These are phyloP conservation scores for Hydrangea macrophylla DNA, from an alignment of 148 eudicot genomes.

Conservation along the genomic window DNA sequence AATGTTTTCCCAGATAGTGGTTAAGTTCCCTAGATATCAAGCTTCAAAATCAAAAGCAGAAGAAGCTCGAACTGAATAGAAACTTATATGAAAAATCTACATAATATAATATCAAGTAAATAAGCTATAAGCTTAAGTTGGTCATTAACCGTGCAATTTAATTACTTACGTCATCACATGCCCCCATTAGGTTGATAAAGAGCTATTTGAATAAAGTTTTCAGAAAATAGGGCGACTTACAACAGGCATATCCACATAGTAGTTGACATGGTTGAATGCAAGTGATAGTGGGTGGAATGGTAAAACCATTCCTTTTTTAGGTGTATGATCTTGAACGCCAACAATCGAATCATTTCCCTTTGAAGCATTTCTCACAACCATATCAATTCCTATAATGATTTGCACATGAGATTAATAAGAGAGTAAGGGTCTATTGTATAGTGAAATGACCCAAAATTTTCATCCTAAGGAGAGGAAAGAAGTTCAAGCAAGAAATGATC, in stretches of 20 bases:
- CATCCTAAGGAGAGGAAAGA: background rate
- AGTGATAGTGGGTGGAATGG: conserved; percentile 67
- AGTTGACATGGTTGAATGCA: conserved; percentile 58
- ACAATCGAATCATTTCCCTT: conserved; percentile 13
- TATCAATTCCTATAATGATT: conserved; percentile 11
- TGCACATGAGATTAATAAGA: background rate
- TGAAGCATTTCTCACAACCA: conserved; percentile 21
- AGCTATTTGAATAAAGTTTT: too few relatives aligned
- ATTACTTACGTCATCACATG: background rate
- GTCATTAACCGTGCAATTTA: background rate
- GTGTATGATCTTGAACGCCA: conserved; percentile 6
- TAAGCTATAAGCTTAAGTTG: background rate
- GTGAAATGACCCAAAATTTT: background rate
- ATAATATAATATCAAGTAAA: background rate
- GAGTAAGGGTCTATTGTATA: too few relatives aligned
- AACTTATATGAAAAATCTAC: background rate
- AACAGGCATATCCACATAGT: conserved; percentile 61
- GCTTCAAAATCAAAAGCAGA: background rate
- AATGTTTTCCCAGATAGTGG: background rate
- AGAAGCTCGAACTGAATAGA: too few relatives aligned
- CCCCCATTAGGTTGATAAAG: too few relatives aligned
- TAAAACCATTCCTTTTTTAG: conserved; percentile 53
- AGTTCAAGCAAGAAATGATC: background rate
- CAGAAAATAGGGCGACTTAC: conserved; percentile 35
- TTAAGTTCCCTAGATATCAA: background rate